A percentile compares a stretch with the other conserved stretches of the same genome.
Conservation (phyloP, 768 basidiomycete species). For the Mycena latifolia region DNA sequence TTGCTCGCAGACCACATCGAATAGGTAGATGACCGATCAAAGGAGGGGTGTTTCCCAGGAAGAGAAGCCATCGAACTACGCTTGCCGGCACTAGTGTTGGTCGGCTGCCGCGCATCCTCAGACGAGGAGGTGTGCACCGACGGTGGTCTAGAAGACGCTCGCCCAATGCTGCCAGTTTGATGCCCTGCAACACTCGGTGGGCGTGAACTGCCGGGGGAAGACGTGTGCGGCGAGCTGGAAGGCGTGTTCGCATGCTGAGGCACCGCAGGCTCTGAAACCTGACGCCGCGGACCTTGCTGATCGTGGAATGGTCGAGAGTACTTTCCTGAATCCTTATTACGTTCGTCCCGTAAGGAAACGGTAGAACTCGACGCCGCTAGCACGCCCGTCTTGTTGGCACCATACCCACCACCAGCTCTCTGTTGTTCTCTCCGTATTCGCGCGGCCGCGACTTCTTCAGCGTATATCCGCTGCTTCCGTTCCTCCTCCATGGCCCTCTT, state of each 20-base stretch:
- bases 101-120: constrained; percentile 62
- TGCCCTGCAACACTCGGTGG: constrained; percentile 56
- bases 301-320: constrained; percentile 53
- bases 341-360: constrained; percentile 56
- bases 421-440: constrained; percentile 70
- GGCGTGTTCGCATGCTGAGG: constrained; percentile 43
- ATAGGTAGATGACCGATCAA: constrained; percentile 49
- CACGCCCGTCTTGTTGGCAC: constrained; percentile 43
- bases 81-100: constrained; percentile 50
- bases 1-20: constrained; percentile 56
- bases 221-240: constrained; percentile 48
- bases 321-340: constrained; percentile 57
- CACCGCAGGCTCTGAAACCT: constrained; percentile 59
- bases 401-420: constrained; percentile 59
- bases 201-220: constrained; percentile 67
- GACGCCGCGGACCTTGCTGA: constrained; percentile 55
- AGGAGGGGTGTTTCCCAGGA: constrained; percentile 44
- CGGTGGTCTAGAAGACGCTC: constrained; percentile 61
- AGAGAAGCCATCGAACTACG: constrained; percentile 57
- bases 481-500: constrained; percentile 66
- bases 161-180: constrained; percentile 44
- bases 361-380: constrained; percentile 50
- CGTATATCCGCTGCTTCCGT: constrained; percentile 62
- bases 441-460: constrained; percentile 72
- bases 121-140: constrained; percentile 70